Percentiles rank a stretch among this genome's conserved stretches.
phyloP scores from a whole-genome alignment of 1,284 basidiomycete genomes.

The Pyrrhoderma noxium region DNA sequence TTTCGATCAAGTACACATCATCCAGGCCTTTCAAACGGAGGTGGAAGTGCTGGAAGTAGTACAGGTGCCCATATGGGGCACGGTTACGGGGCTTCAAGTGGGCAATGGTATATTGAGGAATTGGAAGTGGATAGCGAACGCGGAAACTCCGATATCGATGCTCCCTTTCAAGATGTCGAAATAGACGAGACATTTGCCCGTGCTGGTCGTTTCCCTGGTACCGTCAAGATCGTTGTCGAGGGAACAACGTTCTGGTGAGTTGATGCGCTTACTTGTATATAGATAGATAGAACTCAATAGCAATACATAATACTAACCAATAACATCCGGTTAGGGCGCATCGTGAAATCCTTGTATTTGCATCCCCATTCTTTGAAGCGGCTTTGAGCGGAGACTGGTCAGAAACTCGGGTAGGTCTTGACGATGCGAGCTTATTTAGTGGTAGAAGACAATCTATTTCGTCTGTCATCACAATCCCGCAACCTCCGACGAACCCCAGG shows the following conservation, averaged over 20 bases:
- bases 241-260: conserved; percentile 75
- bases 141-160: conserved; percentile 1
- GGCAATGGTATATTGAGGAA: conserved; percentile 15
- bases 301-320: neutral
- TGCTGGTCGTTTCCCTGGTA: conserved; percentile 59
- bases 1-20: conserved; percentile 50
- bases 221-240: conserved; percentile 80
- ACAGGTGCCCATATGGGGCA: conserved; percentile 57
- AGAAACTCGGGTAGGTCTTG: conserved; percentile 36
- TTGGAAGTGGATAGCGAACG: conserved; percentile 10
- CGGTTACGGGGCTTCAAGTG: conserved; percentile 40
- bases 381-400: conserved; percentile 76
- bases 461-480: conserved; percentile 74
- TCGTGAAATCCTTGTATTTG: conserved; percentile 77
- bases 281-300: neutral
- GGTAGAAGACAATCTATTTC: conserved; percentile 62
- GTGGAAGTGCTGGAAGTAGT: conserved; percentile 40
- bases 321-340: conserved; percentile 51
- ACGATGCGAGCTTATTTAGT: neutral
- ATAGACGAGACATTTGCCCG: conserved; percentile 67
- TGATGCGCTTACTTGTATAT: neutral
- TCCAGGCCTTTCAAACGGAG: conserved; percentile 68
- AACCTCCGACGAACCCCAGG: conserved; percentile 52
- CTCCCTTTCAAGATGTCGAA: conserved; percentile 47
- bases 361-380: conserved; percentile 81